Evolutionary conservation across 164 flowering plant species (phyloP), one percentile per base, ranked within the genome.

Genomic region (Santalum album): DNA sequence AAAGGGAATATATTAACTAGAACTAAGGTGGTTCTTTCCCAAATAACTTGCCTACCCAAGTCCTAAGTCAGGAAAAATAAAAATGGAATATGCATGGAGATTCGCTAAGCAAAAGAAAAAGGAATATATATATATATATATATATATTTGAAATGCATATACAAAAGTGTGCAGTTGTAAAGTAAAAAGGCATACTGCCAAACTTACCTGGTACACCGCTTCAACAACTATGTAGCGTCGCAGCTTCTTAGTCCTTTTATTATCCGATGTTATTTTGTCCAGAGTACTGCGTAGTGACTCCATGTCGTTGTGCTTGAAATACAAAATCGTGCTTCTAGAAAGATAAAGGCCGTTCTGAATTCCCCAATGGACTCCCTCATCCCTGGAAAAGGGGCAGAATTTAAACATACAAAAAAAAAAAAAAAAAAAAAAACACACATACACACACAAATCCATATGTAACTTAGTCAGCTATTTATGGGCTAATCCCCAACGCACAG

Each of bases 311-410:
- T 94, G 99, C 76, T 90, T 87, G 72, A 94, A 90, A 69, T 81
- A 84, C 53, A 83, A 68, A 58, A 94, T 67, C 27, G 95, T 87
- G 65, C 99, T 90, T 76, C 96, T 75, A 21, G 99, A 94, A 55
- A 94, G 96, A 70, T 87, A 68, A 56, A 94, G 92, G 34, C 99
- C 99, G 72, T 94, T 94, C 69, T 94, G 99, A 61, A 94, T 86
- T 51, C 84, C 96, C 99, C 97, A 94, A 55, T 94, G 96, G 32
- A 94, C 99, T 63, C 97, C 99, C 59, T 87, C 97, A 72, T 94
- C 99, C 59, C 99, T 94, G 72, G 7, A 61, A 66, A 32, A 65
- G 49, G 19, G 45, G 23, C 44, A 56, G 57, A 27, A 43, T 19
- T 43, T n/a, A n/a, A n/a, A n/a, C n/a, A n/a, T n/a, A n/a, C n/a